A percentile compares a stretch with the other conserved stretches of the same genome.
Conservation (phyloP, 192 early-diverging fungal genomes). For the Rhizoclosmatium sp. region DNA sequence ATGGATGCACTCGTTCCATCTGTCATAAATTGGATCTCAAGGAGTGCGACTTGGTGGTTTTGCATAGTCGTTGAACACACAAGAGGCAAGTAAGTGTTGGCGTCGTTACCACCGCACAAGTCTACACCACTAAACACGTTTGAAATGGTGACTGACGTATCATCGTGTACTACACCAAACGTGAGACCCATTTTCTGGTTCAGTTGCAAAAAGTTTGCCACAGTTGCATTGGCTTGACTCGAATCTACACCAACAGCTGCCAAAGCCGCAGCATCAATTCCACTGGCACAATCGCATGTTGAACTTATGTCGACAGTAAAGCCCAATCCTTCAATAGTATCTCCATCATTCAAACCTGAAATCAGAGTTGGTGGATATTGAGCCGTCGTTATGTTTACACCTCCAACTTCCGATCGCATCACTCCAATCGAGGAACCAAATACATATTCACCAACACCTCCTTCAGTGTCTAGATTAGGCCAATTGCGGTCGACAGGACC, state of each 20-base stretch:
- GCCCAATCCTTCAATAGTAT: slow-evolving; percentile 28
- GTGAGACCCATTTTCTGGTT: not conserved
- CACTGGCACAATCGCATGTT: slow-evolving; percentile 7
- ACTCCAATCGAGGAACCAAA: slow-evolving; percentile 31
- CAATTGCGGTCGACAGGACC: slow-evolving; percentile 6
- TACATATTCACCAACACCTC: slow-evolving; percentile 33
- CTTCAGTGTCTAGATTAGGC: slow-evolving; percentile 23
- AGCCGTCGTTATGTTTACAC: slow-evolving; percentile 12
- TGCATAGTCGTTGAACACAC: slow-evolving; percentile 29
- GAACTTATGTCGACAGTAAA: slow-evolving; percentile 19
- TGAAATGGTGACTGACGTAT: not conserved
- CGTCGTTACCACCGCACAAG: slow-evolving; percentile 14
- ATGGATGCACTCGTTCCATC: slow-evolving; percentile 40
- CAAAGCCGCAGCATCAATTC: not conserved
- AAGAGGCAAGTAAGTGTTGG: not conserved
- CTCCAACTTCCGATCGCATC: slow-evolving; percentile 29
- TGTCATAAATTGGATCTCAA: slow-evolving; percentile 25
- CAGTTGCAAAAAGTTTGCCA: not conserved
- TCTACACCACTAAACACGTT: slow-evolving; percentile 22
- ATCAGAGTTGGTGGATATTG: slow-evolving; percentile 11
- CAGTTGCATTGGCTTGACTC: not conserved
- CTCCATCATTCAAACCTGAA: slow-evolving; percentile 15
- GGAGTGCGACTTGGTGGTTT: not conserved
- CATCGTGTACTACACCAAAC: slow-evolving; percentile 1
- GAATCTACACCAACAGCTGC: slow-evolving; percentile 6